Conservation (phyloP, 345 rosid genomes). For the Combretum micranthum region DNA sequence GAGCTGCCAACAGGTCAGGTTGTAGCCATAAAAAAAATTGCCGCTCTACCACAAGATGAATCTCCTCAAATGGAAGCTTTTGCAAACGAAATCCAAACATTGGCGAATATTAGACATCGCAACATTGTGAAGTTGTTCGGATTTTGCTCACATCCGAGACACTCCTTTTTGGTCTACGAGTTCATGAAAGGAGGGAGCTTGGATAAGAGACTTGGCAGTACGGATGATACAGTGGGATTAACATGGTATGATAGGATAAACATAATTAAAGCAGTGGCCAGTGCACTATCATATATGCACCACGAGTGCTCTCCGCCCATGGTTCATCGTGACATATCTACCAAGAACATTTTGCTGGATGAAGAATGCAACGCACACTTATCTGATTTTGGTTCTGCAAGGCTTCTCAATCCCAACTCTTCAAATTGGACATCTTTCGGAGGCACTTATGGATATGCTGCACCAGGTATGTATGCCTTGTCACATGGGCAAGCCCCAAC, state of each 20-base stretch:
- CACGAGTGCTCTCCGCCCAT: too few species aligned
- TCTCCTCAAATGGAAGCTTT: conserved; percentile 11
- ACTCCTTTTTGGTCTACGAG: conserved; percentile 27
- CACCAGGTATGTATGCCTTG: too few species aligned
- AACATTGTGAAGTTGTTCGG: conserved; percentile 23
- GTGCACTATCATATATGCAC: too few species aligned
- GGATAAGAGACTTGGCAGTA: neutral
- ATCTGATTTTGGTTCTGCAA: conserved; percentile 1
- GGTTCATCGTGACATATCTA: too few species aligned
- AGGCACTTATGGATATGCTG: too few species aligned
- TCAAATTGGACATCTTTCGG: too few species aligned
- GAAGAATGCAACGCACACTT: neutral
- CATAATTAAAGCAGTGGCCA: too few species aligned
- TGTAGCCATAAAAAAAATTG: conserved; percentile 24
- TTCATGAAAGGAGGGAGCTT: conserved; percentile 18
- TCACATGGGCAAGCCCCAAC: too few species aligned
- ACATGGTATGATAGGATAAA: too few species aligned
- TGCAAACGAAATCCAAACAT: conserved; percentile 16
- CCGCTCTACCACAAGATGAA: neutral
- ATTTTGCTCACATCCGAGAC: conserved; percentile 12
- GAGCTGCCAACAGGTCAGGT: neutral
- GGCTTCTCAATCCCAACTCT: neutral
- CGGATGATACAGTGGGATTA: too few species aligned
- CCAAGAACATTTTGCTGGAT: neutral
- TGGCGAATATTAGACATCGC: conserved; percentile 19